A percentile compares a stretch with the other conserved stretches of the same genome.
These are phyloP conservation scores for Aspergillus sp. DNA, from an alignment of 2,329 filamentous ascomycete species.

Conservation along the genomic window DNA sequence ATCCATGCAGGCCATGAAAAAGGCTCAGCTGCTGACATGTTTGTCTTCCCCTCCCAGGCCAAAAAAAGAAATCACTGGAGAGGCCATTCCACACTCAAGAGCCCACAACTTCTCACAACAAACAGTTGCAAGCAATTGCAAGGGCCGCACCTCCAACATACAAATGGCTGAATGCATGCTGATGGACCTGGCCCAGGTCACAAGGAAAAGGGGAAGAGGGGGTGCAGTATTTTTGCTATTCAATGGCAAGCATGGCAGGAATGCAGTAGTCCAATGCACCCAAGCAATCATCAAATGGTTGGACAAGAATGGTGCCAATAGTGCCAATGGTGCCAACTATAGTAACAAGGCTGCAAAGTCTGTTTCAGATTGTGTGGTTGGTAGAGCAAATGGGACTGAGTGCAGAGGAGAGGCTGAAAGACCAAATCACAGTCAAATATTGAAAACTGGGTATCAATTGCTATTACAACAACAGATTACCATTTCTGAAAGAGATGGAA, in stretches of 20 bases:
- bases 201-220: background rate
- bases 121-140: background rate
- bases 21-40: background rate
- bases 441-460: background rate
- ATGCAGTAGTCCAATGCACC: background rate
- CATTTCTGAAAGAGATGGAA: background rate
- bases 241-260: background rate
- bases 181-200: background rate
- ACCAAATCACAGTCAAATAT: background rate
- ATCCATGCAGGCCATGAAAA: background rate
- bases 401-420: background rate
- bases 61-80: background rate
- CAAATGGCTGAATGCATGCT: background rate
- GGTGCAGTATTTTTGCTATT: background rate
- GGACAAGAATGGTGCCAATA: background rate
- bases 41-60: background rate
- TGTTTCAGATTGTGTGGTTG: background rate
- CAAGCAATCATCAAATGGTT: background rate
- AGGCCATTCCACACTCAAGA: no score
- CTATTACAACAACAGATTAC: background rate
- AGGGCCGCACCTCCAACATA: background rate
- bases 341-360: background rate
- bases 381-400: background rate
- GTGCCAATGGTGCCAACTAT: constrained; percentile 1
- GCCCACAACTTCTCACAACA: background rate